Percentiles rank a stretch among this genome's conserved stretches.
These are phyloP conservation scores for Cylindrotheca fusiformis DNA, from an alignment of 108 stramenopile species.

Conservation along the genomic window DNA sequence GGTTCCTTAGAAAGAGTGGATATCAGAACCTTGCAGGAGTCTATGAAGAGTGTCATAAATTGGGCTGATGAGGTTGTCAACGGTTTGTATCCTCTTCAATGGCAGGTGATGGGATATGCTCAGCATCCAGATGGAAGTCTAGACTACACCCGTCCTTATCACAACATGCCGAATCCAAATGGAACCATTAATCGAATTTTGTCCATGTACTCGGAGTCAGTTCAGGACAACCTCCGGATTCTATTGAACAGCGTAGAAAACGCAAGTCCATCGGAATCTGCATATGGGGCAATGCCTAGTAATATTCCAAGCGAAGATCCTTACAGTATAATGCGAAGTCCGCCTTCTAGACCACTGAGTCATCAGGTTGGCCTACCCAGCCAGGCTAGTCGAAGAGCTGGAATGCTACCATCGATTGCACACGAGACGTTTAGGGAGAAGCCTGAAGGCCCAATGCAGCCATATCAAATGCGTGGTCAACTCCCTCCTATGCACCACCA, in stretches of 20 bases:
- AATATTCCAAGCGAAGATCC: not conserved
- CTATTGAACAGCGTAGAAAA: conserved; percentile 36
- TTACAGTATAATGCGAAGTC: not conserved
- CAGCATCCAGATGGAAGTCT: conserved; percentile 41
- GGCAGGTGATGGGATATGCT: conserved; percentile 64
- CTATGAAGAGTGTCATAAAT: conserved; percentile 42
- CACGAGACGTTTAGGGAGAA: conserved; percentile 9
- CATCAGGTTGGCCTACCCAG: not conserved
- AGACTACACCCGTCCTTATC: conserved; percentile 56
- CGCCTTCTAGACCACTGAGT: not conserved
- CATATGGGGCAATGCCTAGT: not conserved
- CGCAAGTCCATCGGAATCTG: conserved; percentile 1
- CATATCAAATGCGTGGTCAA: conserved; percentile 1
- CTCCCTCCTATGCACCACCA: conserved; percentile 1
- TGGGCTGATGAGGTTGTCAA: conserved; percentile 67
- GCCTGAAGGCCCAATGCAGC: conserved; percentile 2
- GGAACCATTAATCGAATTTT: conserved; percentile 36
- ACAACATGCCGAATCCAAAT: conserved; percentile 66
- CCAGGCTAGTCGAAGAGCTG: not conserved
- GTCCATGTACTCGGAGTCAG: conserved; percentile 35
- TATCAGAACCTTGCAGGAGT: conserved; percentile 29
- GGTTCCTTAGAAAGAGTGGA: conserved; percentile 9
- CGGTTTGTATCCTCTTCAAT: conserved; percentile 50
- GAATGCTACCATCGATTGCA: conserved; percentile 14
- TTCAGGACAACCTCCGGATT: conserved; percentile 37